A percentile compares a stretch with the other conserved stretches of the same genome.
Evolutionary conservation across 116 monocot species (phyloP).

Genomic region (Trichopus zeylanicus): DNA sequence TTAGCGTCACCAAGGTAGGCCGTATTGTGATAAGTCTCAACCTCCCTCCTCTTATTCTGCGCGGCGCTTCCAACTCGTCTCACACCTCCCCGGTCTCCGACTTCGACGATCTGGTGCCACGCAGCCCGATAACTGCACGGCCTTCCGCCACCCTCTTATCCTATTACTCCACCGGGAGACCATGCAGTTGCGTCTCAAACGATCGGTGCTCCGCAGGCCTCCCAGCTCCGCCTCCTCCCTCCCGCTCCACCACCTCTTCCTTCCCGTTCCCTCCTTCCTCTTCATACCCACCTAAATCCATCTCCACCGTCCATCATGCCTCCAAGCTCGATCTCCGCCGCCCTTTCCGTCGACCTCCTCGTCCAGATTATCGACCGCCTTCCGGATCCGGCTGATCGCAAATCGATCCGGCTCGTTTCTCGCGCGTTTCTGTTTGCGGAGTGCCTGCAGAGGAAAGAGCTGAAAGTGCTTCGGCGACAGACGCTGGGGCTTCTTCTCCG

Average conservation of each 20-base stretch:
- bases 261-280: slow-evolving; percentile 60
- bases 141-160: not conserved
- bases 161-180: not conserved
- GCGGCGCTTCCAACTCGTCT: not conserved
- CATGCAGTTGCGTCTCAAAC: slow-evolving; percentile 20
- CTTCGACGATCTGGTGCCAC: not conserved
- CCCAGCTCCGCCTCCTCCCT: slow-evolving; percentile 24
- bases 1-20: too few relatives aligned
- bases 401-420: slow-evolving; percentile 59
- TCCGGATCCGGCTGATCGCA: slow-evolving; percentile 31
- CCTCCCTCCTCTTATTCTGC: not conserved
- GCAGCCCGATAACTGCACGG: not conserved
- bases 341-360: slow-evolving; percentile 53
- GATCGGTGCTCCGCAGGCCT: slow-evolving; percentile 18
- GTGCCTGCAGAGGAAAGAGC: slow-evolving; percentile 25
- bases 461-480: slow-evolving; percentile 32
- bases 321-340: slow-evolving; percentile 5
- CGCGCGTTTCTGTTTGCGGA: slow-evolving; percentile 39
- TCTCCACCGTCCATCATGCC: slow-evolving; percentile 15
- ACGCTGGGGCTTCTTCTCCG: slow-evolving; percentile 31
- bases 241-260: slow-evolving; percentile 33
- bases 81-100: not conserved
- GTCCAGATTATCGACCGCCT: slow-evolving; percentile 49
- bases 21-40: not conserved
- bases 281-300: slow-evolving; percentile 41